phyloP scores from a whole-genome alignment of 129 eudicot species.

The Heracleum sosnowskyi region DNA sequence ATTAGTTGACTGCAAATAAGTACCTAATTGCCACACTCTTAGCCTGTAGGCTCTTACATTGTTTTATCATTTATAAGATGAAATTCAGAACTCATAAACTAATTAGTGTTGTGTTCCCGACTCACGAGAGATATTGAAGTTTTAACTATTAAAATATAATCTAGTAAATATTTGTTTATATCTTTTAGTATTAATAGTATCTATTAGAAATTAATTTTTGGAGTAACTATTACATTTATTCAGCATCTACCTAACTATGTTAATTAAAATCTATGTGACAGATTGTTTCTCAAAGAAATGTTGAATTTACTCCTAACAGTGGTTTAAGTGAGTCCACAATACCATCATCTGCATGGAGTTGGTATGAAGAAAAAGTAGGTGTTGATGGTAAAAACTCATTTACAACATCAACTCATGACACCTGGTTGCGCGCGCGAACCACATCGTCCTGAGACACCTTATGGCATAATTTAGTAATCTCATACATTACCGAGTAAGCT shows the following conservation, averaged over 20 bases:
- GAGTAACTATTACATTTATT: background rate
- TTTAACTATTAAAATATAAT: background rate
- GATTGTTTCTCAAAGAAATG: slow-evolving; percentile 46
- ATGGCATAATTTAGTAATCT: too few species aligned
- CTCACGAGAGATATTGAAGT: background rate
- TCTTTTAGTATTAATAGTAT: background rate
- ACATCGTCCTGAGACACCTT: too few species aligned
- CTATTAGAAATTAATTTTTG: too few species aligned
- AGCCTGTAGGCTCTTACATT: background rate
- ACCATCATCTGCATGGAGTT: slow-evolving; percentile 52
- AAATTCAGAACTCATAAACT: background rate
- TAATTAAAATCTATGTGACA: slow-evolving; percentile 17
- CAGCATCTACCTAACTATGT: background rate
- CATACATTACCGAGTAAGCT: too few species aligned
- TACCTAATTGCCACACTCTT: background rate
- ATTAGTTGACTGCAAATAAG: too few species aligned
- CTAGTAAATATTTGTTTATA: background rate
- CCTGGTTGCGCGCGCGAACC: too few species aligned
- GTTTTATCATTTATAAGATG: background rate
- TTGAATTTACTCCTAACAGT: slow-evolving; percentile 16
- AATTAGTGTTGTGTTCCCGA: background rate
- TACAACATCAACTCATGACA: slow-evolving; percentile 26
- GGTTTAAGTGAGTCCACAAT: slow-evolving; percentile 28
- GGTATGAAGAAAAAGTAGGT: slow-evolving; percentile 68
- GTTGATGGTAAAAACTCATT: slow-evolving; percentile 44